Percentiles rank a stretch among this genome's conserved stretches.
These are phyloP conservation scores for Saccharomycopsis hybrid DNA, from an alignment of 1,139 yeast genomes.

Conservation along the genomic window DNA sequence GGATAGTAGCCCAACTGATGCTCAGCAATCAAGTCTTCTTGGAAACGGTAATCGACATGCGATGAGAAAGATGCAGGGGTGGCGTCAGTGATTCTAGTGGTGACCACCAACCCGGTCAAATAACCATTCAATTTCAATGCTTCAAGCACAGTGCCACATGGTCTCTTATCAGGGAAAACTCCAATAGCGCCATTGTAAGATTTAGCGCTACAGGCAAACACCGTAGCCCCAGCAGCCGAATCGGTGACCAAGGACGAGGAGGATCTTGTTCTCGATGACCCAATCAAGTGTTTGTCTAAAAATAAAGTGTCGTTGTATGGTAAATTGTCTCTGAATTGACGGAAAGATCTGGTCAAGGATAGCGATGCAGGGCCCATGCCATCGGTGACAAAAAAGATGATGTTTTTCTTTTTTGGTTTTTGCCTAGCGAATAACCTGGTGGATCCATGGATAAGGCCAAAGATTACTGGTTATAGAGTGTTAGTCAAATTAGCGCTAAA, in stretches of 20 bases:
- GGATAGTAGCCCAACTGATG: slow-evolving; percentile 79
- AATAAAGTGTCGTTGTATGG: slow-evolving; percentile 46
- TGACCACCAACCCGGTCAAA: slow-evolving; percentile 78
- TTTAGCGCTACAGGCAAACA: slow-evolving; percentile 73
- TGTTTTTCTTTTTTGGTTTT: slow-evolving; percentile 41
- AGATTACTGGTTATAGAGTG: background rate
- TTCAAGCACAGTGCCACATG: slow-evolving; percentile 80
- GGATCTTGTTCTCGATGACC: slow-evolving; percentile 74
- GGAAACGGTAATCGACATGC: slow-evolving; percentile 65
- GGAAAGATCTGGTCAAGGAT: slow-evolving; percentile 65
- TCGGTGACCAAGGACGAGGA: slow-evolving; percentile 70
- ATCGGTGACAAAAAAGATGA: slow-evolving; percentile 83
- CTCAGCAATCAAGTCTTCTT: slow-evolving; percentile 78
- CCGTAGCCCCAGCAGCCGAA: slow-evolving; percentile 94
- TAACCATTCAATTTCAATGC: slow-evolving; percentile 75
- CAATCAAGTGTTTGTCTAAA: slow-evolving; percentile 63
- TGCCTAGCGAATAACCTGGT: background rate
- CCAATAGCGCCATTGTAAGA: slow-evolving; percentile 83
- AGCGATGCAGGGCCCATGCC: slow-evolving; percentile 89
- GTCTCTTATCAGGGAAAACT: slow-evolving; percentile 51
- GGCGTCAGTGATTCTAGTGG: slow-evolving; percentile 78
- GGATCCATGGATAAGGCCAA: background rate
- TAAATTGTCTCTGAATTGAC: slow-evolving; percentile 49
- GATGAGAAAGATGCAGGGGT: slow-evolving; percentile 86
- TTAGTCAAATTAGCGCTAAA: too few species aligned